phyloP scores from a whole-genome alignment of 2,329 filamentous ascomycete genomes.

The Aschersonia sp. region DNA sequence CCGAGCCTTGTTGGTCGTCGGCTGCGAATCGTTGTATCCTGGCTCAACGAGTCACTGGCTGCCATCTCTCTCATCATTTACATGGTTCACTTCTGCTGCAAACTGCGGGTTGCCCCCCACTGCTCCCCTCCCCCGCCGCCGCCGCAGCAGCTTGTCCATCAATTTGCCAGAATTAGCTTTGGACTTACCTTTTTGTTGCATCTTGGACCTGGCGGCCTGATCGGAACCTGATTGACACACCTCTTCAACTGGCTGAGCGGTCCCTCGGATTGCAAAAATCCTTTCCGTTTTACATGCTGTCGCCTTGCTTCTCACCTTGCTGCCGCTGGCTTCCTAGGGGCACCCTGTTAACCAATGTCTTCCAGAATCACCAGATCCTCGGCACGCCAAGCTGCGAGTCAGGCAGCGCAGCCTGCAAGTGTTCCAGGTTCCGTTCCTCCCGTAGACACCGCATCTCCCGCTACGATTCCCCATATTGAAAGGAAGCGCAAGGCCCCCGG shows the following conservation, averaged over 20 bases:
- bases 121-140: too few species aligned
- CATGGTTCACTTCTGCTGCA: too few species aligned
- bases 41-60: background rate
- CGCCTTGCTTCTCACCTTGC: too few species aligned
- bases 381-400: conserved; percentile 71
- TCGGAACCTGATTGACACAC: too few species aligned
- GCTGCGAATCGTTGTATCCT: background rate
- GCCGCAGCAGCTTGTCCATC: too few species aligned
- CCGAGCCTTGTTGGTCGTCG: background rate
- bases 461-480: conserved; percentile 17
- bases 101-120: too few species aligned
- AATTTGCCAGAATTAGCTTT: too few species aligned
- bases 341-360: conserved; percentile 60
- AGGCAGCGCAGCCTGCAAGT: conserved; percentile 31
- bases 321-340: background rate
- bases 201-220: too few species aligned
- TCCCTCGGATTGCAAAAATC: background rate
- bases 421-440: conserved; percentile 22
- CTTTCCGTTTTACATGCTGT: background rate
- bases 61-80: background rate
- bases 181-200: too few species aligned
- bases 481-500: conserved; percentile 64
- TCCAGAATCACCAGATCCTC: conserved; percentile 91
- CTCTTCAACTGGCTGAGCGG: too few species aligned
- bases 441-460: conserved; percentile 3